A percentile compares a stretch with the other conserved stretches of the same genome.
Conservation (phyloP, 1,284 basidiomycete species). For the Malassezia cuniculi region DNA sequence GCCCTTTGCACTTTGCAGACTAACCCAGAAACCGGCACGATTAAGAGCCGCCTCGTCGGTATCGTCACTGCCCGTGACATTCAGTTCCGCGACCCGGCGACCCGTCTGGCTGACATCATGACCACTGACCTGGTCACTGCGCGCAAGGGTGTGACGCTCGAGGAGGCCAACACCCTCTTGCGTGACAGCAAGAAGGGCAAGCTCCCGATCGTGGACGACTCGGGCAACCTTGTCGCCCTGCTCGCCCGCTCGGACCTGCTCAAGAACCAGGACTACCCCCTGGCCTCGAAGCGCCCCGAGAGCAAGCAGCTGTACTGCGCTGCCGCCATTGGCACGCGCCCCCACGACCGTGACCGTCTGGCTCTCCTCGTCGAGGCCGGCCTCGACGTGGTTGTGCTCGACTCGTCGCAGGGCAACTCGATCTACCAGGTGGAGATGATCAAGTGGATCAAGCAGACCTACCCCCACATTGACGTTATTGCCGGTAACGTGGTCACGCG, state of each 20-base stretch:
- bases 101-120: conserved; percentile 76
- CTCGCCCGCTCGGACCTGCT: conserved; percentile 73
- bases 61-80: conserved; percentile 95
- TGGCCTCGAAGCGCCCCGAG: conserved; percentile 79
- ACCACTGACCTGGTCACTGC: conserved; percentile 49
- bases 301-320: conserved; percentile 95
- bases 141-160: conserved; percentile 53
- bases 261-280: conserved; percentile 94
- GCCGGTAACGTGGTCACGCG: conserved; percentile 96
- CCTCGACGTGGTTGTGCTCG: conserved; percentile 84
- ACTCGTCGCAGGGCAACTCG: conserved; percentile 95
- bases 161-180: conserved; percentile 84
- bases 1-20: conserved; percentile 21
- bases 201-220: conserved; percentile 51
- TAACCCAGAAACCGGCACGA: conserved; percentile 64
- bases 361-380: conserved; percentile 79
- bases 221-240: conserved; percentile 34
- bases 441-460: conserved; percentile 72
- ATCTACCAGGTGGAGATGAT: conserved; percentile 90
- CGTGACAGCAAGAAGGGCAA: conserved; percentile 97
- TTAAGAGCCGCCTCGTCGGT: conserved; percentile 78
- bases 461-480: conserved; percentile 67
- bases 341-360: conserved; percentile 73
- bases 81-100: conserved; percentile 67
- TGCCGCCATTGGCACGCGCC: conserved; percentile 89